Conservation (phyloP, 1,139 yeast genomes). For the Petasospora fabianii region DNA sequence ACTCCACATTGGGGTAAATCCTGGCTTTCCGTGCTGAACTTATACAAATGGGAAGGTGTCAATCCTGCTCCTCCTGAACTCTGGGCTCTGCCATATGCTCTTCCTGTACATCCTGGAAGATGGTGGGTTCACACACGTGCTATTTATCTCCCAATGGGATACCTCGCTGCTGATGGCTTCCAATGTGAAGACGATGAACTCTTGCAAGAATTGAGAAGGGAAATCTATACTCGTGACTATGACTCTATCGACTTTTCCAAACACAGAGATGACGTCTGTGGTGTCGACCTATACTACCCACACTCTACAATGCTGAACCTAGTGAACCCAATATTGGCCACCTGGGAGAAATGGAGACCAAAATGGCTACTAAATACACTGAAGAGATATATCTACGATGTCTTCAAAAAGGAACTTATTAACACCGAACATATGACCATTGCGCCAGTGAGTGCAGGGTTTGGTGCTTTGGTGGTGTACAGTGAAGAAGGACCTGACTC, state of each 20-base stretch:
- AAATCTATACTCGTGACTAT: constrained; percentile 67
- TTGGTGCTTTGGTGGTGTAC: constrained; percentile 69
- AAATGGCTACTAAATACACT: constrained; percentile 59
- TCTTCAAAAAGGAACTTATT: constrained; percentile 67
- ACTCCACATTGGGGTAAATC: constrained; percentile 98
- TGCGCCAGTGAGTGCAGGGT: constrained; percentile 92
- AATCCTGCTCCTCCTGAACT: constrained; percentile 98
- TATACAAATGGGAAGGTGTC: constrained; percentile 94
- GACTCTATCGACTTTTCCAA: constrained; percentile 62
- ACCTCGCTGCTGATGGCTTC: constrained; percentile 56
- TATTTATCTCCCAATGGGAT: constrained; percentile 84
- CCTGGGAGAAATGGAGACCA: constrained; percentile 76
- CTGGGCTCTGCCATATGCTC: constrained; percentile 78
- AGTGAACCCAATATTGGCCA: constrained; percentile 56
- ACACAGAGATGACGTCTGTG: constrained; percentile 83
- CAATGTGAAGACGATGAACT: constrained; percentile 64
- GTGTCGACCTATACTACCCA: constrained; percentile 90
- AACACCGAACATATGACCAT: constrained; percentile 84
- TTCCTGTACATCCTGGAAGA: constrained; percentile 89
- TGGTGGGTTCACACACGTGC: constrained; percentile 99
- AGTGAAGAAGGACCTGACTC: constrained; percentile 71
- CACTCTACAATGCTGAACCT: constrained; percentile 66
- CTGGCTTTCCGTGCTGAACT: constrained; percentile 75
- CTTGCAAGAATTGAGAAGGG: constrained; percentile 61
- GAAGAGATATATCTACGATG: constrained; percentile 51